Evolutionary conservation across 2,329 filamentous ascomycete genomes (phyloP).

Genomic region (Aureobasidium subglaciale): DNA sequence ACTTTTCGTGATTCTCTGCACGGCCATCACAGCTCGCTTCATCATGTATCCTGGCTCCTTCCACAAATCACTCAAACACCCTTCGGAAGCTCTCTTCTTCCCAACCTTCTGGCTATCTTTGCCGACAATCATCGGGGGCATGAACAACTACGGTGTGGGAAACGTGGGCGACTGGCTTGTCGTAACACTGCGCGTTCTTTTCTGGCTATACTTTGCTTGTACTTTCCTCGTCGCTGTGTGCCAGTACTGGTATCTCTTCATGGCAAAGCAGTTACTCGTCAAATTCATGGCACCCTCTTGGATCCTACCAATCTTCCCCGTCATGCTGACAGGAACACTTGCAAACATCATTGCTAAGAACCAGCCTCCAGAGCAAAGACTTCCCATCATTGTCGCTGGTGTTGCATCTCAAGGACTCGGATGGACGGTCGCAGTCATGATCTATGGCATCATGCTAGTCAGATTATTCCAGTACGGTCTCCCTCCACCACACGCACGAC

Average conservation of each 20-base stretch:
- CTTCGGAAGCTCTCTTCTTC: conserved; percentile 46
- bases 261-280: conserved; percentile 6
- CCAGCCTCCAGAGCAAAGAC: conserved; percentile 28
- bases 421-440: conserved; percentile 38
- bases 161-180: conserved; percentile 47
- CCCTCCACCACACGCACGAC: conserved; percentile 34
- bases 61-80: conserved; percentile 30
- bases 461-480: conserved; percentile 37
- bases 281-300: conserved; percentile 15
- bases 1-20: conserved; percentile 14
- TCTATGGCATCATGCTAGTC: conserved; percentile 37
- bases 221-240: conserved; percentile 53
- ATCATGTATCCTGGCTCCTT: conserved; percentile 1
- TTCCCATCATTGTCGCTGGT: conserved; percentile 40
- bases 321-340: conserved; percentile 30
- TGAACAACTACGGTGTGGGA: conserved; percentile 58
- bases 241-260: conserved; percentile 34
- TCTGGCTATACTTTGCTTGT: conserved; percentile 59
- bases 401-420: conserved; percentile 41
- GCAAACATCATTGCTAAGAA: conserved; percentile 27
- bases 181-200: conserved; percentile 54
- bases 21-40: conserved; percentile 4
- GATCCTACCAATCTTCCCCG: conserved; percentile 20
- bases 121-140: conserved; percentile 53
- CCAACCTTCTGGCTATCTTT: conserved; percentile 34